phyloP scores from a whole-genome alignment of 768 basidiomycete genomes.

The Agaricus blazei region DNA sequence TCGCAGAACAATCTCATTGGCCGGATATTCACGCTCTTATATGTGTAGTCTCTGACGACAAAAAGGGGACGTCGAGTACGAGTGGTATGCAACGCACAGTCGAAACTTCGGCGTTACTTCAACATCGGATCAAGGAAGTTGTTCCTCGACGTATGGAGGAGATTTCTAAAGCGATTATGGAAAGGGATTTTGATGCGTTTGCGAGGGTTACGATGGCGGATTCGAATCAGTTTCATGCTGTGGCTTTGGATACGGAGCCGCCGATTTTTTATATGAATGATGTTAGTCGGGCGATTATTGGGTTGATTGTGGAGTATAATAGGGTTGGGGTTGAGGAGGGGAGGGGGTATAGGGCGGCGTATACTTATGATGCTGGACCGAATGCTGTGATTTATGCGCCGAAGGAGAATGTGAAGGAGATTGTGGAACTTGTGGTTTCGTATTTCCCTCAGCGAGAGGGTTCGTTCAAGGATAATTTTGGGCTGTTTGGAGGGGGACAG shows the following conservation, averaged over 20 bases:
- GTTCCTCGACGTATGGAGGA: conserved; percentile 84
- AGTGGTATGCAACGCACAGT: conserved; percentile 98
- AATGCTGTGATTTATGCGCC: conserved; percentile 96
- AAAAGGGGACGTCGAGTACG: conserved; percentile 94
- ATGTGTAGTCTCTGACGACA: conserved; percentile 92
- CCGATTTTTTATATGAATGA: conserved; percentile 99
- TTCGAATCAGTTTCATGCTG: conserved; percentile 98
- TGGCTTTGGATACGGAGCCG: conserved; percentile 92
- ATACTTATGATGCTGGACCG: conserved; percentile 99
- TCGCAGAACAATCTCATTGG: conserved; percentile 87
- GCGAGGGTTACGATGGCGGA: conserved; percentile 94
- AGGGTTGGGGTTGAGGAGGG: conserved; percentile 57
- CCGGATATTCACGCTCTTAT: conserved; percentile 95
- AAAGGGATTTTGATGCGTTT: conserved; percentile 82
- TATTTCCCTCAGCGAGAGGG: conserved; percentile 84
- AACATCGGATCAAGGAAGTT: conserved; percentile 81
- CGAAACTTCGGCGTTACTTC: conserved; percentile 81
- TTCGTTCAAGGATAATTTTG: conserved; percentile 73
- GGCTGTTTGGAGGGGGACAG: conserved; percentile 44
- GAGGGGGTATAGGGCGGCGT: conserved; percentile 76
- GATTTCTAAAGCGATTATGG: conserved; percentile 77
- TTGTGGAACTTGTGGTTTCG: conserved; percentile 66
- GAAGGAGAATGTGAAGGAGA: conserved; percentile 69
- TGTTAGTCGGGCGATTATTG: conserved; percentile 89
- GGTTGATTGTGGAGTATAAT: conserved; percentile 90